Evolutionary conservation across 345 rosid genomes (phyloP).

Genomic region (Eucalyptus decipiens): DNA sequence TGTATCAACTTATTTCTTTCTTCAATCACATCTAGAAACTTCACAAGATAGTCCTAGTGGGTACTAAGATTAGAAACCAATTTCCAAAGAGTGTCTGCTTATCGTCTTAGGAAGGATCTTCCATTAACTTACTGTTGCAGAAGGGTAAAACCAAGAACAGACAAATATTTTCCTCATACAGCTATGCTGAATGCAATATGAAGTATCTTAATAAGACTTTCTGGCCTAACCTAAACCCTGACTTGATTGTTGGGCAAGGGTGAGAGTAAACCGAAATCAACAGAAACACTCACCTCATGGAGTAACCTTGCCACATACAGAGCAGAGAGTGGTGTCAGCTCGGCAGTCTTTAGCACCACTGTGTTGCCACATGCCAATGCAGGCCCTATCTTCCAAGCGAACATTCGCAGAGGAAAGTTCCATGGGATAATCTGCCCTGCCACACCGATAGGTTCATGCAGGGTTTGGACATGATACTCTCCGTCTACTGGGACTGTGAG

Average conservation of each 20-base stretch:
- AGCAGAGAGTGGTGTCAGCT: constrained; percentile 16
- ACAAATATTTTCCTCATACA: neutral
- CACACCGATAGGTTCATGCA: constrained; percentile 21
- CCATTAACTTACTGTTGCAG: neutral
- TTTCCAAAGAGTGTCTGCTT: neutral
- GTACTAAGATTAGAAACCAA: neutral
- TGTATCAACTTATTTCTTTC: neutral
- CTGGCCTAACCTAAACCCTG: neutral
- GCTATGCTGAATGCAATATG: neutral
- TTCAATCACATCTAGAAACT: neutral
- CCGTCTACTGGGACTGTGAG: constrained; percentile 7
- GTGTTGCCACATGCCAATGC: constrained; percentile 18
- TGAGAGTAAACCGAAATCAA: neutral
- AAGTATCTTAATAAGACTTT: neutral
- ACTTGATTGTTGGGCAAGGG: neutral
- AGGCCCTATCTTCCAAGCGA: constrained; percentile 14
- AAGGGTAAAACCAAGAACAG: neutral
- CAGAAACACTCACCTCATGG: constrained; percentile 41
- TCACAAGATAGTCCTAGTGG: neutral
- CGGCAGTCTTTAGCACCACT: constrained; percentile 18
- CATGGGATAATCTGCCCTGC: constrained; percentile 18
- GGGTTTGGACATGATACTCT: constrained; percentile 8
- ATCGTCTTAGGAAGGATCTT: neutral
- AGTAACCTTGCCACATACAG: constrained; percentile 38
- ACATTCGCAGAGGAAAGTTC: constrained; percentile 20